Conservation (phyloP, 257 asterid species). For the Craterostigma plantagineum region DNA sequence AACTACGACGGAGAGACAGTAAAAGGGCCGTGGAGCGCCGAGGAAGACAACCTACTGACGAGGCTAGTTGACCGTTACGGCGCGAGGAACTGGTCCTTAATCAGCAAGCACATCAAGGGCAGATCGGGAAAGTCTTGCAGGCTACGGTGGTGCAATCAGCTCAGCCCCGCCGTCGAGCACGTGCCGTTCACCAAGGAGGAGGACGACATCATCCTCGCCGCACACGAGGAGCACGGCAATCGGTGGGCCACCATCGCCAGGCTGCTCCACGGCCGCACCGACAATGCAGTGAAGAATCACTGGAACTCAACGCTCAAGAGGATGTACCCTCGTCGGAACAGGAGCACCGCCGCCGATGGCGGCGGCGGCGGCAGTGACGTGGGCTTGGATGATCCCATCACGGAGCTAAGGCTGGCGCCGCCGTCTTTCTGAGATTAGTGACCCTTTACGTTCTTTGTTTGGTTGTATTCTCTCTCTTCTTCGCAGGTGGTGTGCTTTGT, state of each 20-base stretch:
- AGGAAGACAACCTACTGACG: slow-evolving; percentile 57
- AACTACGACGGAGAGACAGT: slow-evolving; percentile 19
- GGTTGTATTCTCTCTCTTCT: no score
- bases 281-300: slow-evolving; percentile 70
- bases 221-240: slow-evolving; percentile 51
- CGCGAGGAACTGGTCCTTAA: slow-evolving; percentile 59
- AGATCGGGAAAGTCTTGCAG: slow-evolving; percentile 65
- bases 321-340: slow-evolving; percentile 12
- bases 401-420: slow-evolving; percentile 48
- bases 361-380: not conserved
- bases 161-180: slow-evolving; percentile 60
- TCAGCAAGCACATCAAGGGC: slow-evolving; percentile 56
- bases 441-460: no score
- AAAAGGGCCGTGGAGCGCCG: slow-evolving; percentile 79
- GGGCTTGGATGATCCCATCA: slow-evolving; percentile 32
- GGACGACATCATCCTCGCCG: slow-evolving; percentile 52
- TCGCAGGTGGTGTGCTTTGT: no score
- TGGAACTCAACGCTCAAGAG: slow-evolving; percentile 68
- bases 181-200: slow-evolving; percentile 53
- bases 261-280: slow-evolving; percentile 57
- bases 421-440: slow-evolving; percentile 11
- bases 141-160: slow-evolving; percentile 68
- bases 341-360: slow-evolving; percentile 11
- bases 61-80: slow-evolving; percentile 54
- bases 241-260: slow-evolving; percentile 81